These are phyloP conservation scores for Russula vinacea DNA, from an alignment of 768 basidiomycete genomes.

Conservation along the genomic window DNA sequence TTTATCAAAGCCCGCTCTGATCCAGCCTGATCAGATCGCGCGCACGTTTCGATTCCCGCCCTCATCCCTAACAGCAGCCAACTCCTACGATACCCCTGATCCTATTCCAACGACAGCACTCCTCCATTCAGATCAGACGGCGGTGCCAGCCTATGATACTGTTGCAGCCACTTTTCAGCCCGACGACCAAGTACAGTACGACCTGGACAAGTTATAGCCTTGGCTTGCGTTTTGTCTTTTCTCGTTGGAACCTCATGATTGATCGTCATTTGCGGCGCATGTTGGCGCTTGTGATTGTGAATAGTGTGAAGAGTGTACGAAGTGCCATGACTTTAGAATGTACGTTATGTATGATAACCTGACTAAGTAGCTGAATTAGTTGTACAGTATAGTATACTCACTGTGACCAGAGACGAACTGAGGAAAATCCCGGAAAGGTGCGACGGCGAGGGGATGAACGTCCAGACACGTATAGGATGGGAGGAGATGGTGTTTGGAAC, in stretches of 20 bases:
- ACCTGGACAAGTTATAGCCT: not conserved
- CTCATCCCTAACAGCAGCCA: too few species aligned
- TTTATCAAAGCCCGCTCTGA: not conserved
- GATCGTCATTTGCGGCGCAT: too few species aligned
- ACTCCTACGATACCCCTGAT: not conserved
- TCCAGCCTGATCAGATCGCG: not conserved
- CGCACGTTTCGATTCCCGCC: not conserved
- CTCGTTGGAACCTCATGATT: too few species aligned
- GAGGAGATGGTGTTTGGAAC: conserved; percentile 54
- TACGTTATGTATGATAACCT: not conserved
- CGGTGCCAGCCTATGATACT: not conserved
- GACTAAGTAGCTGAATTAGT: not conserved
- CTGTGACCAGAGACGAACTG: too few species aligned
- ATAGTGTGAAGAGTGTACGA: too few species aligned
- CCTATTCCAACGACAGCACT: not conserved
- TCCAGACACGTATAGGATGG: too few species aligned
- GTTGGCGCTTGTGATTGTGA: not conserved
- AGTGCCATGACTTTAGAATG: too few species aligned
- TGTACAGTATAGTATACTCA: not conserved
- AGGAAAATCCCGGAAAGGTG: too few species aligned
- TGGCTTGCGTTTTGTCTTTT: too few species aligned
- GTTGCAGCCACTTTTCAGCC: not conserved
- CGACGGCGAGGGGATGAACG: too few species aligned
- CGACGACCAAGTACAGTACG: not conserved
- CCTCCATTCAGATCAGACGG: not conserved